Base-by-base conservation (phyloP, 345 rosid genomes). In the Xanthoceras sorbifolium region DNA sequence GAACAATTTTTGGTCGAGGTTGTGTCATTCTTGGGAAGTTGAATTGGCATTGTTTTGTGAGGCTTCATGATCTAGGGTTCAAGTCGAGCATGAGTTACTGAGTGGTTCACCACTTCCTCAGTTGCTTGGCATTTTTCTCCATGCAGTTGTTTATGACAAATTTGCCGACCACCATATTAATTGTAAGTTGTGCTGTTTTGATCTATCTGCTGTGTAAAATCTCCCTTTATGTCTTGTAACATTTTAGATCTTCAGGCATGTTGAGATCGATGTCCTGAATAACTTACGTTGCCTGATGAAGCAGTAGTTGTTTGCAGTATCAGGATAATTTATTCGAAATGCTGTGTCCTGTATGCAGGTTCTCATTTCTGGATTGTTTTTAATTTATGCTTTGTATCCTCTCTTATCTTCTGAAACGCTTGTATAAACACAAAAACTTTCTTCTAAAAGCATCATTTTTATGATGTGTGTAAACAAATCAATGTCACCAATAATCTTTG, bases 401-500 rank as follows among this genome's bases (percentile, higher is more conserved):
- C 5, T n/a, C 23, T 9, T 7, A n/a, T 38, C 18, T 67, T 60
- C 12, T 26, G 20, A 12, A 42, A 38, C n/a, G 46, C 57, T 17
- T 67, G 67, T 5, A 29, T 65, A 40, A 15, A 29, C 7, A 26
- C 32, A 18, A 22, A 67, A 25, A 55, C 6, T 50, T 23, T 40
- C 70, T 23, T 18, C 36, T 31, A 9, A 20, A 34, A 12, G 44
- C 42, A 29, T 57, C 14, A 40, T 57, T 64, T 38, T 17, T 22
- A n/a, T 15, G 52, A n/a, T 44, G 28, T 25, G 40, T 0, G 38
- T 5, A 42, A 57, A 26, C 26, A 31, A 14, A 44, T 28, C 18
- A 57, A 26, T 46, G 46, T 89, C 79, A 94, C 98, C 97, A 93
- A 73, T 88, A 94, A 84, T 94, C 98, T 73, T 76, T 81, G 79